A percentile compares a stretch with the other conserved stretches of the same genome.
These are phyloP conservation scores for Harringtonia aguacate DNA, from an alignment of 2,329 filamentous ascomycete genomes.

Conservation along the genomic window DNA sequence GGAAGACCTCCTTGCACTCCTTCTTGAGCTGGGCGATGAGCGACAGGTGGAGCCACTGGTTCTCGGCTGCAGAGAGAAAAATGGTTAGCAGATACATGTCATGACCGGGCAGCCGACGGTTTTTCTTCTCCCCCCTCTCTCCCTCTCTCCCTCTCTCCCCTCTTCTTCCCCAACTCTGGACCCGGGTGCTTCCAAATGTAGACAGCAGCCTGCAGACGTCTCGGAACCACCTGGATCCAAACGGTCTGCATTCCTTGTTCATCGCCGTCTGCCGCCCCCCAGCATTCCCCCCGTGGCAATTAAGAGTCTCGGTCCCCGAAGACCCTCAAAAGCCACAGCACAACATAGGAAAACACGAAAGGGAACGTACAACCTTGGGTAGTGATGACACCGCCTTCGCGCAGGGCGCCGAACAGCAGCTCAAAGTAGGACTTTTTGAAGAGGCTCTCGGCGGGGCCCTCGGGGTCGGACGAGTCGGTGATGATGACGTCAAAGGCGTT, in stretches of 20 bases:
- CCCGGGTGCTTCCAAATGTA: too few species aligned
- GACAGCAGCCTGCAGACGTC: too few species aligned
- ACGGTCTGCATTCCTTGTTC: too few species aligned
- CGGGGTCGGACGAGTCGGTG: slow-evolving; percentile 95
- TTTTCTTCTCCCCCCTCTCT: too few species aligned
- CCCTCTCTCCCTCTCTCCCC: too few species aligned
- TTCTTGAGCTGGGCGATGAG: slow-evolving; percentile 95
- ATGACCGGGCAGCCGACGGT: background rate
- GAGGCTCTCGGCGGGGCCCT: slow-evolving; percentile 88
- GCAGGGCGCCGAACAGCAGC: slow-evolving; percentile 79
- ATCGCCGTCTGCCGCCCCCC: too few species aligned
- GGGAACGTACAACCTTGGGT: slow-evolving; percentile 98
- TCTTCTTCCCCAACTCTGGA: too few species aligned
- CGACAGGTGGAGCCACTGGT: slow-evolving; percentile 95
- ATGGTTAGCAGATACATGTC: slow-evolving; percentile 2
- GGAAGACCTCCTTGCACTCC: slow-evolving; percentile 94
- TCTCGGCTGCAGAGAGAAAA: slow-evolving; percentile 61
- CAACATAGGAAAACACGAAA: slow-evolving; percentile 9
- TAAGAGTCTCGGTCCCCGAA: too few species aligned
- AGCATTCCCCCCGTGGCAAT: too few species aligned
- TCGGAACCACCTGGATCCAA: too few species aligned
- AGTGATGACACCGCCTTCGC: slow-evolving; percentile 94
- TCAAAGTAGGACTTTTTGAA: slow-evolving; percentile 99
- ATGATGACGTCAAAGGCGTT: slow-evolving; percentile 99
- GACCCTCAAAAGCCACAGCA: too few species aligned